Evolutionary conservation across 495 filamentous ascomycete genomes (phyloP).

Genomic region (Xylaria sp.): DNA sequence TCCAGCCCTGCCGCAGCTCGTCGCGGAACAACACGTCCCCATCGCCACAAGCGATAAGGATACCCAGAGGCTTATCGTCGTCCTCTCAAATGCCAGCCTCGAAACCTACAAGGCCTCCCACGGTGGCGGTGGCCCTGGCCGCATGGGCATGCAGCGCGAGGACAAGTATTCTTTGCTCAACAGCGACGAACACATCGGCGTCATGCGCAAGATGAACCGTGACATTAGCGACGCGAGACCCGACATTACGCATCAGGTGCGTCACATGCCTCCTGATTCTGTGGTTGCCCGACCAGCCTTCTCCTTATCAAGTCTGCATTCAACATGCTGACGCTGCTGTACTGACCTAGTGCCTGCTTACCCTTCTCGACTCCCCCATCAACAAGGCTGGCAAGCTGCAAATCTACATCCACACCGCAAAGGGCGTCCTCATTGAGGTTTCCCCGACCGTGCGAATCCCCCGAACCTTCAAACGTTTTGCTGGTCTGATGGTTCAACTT

Average conservation of each 20-base stretch:
- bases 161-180: constrained; percentile 97
- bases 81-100: constrained; percentile 94
- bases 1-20: constrained; percentile 84
- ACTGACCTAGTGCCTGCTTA: constrained; percentile 84
- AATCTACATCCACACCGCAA: constrained; percentile 97
- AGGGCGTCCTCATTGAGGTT: constrained; percentile 96
- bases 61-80: constrained; percentile 88
- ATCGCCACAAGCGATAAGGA: constrained; percentile 87
- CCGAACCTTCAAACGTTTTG: constrained; percentile 97
- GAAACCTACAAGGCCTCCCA: constrained; percentile 93
- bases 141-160: constrained; percentile 71
- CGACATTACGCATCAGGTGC: constrained; percentile 97
- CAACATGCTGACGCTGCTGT: constrained; percentile 47
- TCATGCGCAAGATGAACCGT: constrained; percentile 98
- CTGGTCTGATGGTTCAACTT: constrained; percentile 98
- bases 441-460: constrained; percentile 96
- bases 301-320: constrained; percentile 42
- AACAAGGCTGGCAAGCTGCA: constrained; percentile 98
- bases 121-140: constrained; percentile 59
- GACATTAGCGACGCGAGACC: constrained; percentile 98
- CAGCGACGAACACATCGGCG: constrained; percentile 97
- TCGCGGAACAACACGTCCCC: constrained; percentile 88
- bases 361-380: constrained; percentile 94
- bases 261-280: constrained; percentile 21
- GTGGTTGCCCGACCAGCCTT: constrained; percentile 32